Base-by-base conservation (phyloP, 768 basidiomycete genomes). In the Phylloporus sp. region DNA sequence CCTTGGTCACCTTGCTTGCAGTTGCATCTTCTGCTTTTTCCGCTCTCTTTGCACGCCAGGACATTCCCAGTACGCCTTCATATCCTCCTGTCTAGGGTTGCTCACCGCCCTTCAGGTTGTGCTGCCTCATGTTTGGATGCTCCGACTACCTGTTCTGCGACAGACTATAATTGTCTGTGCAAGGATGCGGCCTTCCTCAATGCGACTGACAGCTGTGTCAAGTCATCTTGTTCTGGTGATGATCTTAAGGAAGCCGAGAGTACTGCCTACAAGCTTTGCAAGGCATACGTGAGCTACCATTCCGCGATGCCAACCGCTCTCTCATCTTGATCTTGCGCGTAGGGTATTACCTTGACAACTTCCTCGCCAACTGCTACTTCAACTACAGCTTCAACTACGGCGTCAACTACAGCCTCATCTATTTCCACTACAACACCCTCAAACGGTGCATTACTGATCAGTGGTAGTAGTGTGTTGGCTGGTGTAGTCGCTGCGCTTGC, bases 161-260 rank as follows among this genome's bases (percentile, higher is more conserved):
- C 66, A n/a, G 81, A 88, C 69, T 70, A 77, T 61, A 55, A 57
- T 24, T 91, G 88, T 59, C 70, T 85, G 27, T 88, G 86, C 76
- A 67, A 70, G 6, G 72, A 69, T 62, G 0, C 57, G 18, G n/a
- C 50, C 1, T 87, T 84, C 61, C 58, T 85, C 53, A 43, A 50
- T 34, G 62, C 64, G 47, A 74, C 76, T 42, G 78, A 80, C 32
- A 1, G 58, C 0, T 87, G 85, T 68, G 77, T 86, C 54, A 20
- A 64, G 45, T 32, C 44, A 5, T 56, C 67, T n/a, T 87, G 86
- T 72, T 53, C 57, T 0, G 77, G 74, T 42, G 34, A 31, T 11
- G 82, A 85, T 60, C 71, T 83, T 50, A 28, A 57, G 23, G 58
- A 45, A 12, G 79, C 84, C n/a, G 62, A 76, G 45, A 18, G 49